phyloP scores from a whole-genome alignment of 441 rosid species.

The Mallotus japonicus region DNA sequence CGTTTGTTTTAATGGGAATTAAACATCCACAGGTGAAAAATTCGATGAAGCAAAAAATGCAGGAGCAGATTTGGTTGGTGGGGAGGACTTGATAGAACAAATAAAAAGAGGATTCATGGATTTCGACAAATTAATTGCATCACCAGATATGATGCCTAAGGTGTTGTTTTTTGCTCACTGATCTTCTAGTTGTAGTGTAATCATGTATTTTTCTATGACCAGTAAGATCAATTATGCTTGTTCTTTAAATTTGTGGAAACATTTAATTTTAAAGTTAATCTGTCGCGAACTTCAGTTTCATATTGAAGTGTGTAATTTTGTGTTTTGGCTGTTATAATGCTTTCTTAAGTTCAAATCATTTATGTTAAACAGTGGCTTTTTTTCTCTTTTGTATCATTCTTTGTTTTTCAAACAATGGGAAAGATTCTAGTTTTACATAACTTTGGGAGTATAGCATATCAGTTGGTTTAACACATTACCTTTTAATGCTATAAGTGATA shows the following conservation, averaged over 20 bases:
- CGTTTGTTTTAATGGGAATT: slow-evolving; percentile 3
- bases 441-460: background rate
- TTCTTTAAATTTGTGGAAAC: background rate
- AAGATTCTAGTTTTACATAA: background rate
- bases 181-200: slow-evolving; percentile 20
- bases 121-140: slow-evolving; percentile 96
- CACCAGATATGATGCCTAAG: slow-evolving; percentile 99
- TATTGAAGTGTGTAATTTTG: too few species aligned
- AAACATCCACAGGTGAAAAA: slow-evolving; percentile 73
- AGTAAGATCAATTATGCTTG: background rate
- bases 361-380: too few species aligned
- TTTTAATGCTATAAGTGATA: background rate
- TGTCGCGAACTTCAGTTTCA: background rate
- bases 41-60: slow-evolving; percentile 97
- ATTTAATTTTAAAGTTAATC: background rate
- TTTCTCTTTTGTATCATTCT: background rate
- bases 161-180: slow-evolving; percentile 37
- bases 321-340: too few species aligned
- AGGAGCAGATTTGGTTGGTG: slow-evolving; percentile 97
- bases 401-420: background rate
- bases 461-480: background rate
- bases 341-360: too few species aligned
- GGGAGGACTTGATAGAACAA: slow-evolving; percentile 88
- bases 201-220: background rate
- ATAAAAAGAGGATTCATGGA: slow-evolving; percentile 97